Evolutionary conservation across 257 asterid genomes (phyloP).

Genomic region (Echites panduratus): DNA sequence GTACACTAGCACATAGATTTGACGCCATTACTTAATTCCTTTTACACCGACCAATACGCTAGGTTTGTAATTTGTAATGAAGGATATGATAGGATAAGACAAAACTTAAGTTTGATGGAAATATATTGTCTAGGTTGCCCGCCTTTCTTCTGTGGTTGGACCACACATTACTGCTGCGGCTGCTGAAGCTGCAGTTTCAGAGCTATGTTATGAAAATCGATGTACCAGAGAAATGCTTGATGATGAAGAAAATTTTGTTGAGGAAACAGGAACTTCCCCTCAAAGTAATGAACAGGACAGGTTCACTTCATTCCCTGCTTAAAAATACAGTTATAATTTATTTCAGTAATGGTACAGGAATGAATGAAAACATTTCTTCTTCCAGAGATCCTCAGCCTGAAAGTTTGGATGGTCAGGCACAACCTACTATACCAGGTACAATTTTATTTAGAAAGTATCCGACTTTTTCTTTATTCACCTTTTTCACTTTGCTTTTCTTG

Average conservation of each 20-base stretch:
- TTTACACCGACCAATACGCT: background rate
- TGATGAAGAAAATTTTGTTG: constrained; percentile 39
- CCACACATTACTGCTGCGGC: constrained; percentile 70
- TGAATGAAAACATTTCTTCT: constrained; percentile 8
- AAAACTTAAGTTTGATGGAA: background rate
- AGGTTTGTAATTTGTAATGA: background rate
- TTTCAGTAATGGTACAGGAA: background rate
- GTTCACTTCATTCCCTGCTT: constrained; percentile 20
- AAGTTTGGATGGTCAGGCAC: constrained; percentile 33
- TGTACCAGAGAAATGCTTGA: constrained; percentile 76
- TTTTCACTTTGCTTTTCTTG: background rate
- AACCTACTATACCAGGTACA: constrained; percentile 44
- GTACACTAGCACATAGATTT: background rate
- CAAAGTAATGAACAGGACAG: constrained; percentile 38
- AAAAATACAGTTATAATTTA: background rate
- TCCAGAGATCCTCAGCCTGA: constrained; percentile 39
- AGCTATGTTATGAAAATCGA: constrained; percentile 83
- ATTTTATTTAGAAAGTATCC: background rate
- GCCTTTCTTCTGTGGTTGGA: constrained; percentile 64
- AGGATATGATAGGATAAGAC: background rate
- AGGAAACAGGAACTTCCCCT: constrained; percentile 37
- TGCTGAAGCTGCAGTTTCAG: constrained; percentile 84
- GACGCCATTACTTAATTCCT: background rate
- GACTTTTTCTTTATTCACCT: background rate
- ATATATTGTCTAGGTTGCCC: constrained; percentile 49